These are phyloP conservation scores for Russula foetens DNA, from an alignment of 768 basidiomycete genomes.

Conservation along the genomic window DNA sequence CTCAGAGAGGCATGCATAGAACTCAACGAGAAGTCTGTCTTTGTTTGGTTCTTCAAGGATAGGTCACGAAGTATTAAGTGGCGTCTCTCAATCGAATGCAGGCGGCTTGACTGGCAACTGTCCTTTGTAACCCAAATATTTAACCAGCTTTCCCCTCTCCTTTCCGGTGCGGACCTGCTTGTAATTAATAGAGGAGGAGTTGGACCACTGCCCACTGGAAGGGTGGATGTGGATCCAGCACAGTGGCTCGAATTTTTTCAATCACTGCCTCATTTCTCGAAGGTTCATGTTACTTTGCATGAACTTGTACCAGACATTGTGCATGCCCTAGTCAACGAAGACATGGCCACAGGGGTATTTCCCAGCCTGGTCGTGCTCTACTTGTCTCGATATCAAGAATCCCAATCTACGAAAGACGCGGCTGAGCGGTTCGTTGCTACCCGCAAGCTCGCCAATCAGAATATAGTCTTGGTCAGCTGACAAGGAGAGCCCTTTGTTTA, in stretches of 20 bases:
- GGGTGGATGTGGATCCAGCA: neutral
- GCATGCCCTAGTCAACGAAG: neutral
- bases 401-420: neutral
- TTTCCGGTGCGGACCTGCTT: neutral
- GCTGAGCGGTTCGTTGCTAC: neutral
- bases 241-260: neutral
- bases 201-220: neutral
- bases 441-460: neutral
- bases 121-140: neutral
- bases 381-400: neutral
- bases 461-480: neutral
- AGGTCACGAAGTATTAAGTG: too few species aligned
- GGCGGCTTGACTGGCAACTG: too few species aligned
- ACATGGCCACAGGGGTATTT: neutral
- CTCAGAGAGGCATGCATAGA: neutral
- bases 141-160: neutral
- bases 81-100: too few species aligned
- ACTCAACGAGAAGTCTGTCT: too few species aligned
- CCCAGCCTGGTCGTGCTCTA: neutral
- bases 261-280: neutral
- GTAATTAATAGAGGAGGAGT: neutral
- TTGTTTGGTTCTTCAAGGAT: too few species aligned
- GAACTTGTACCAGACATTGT: neutral
- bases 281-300: neutral
- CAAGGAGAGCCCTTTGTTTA: neutral